These are phyloP conservation scores for Malus asiatica DNA, from an alignment of 306 rosid species.

Conservation along the genomic window DNA sequence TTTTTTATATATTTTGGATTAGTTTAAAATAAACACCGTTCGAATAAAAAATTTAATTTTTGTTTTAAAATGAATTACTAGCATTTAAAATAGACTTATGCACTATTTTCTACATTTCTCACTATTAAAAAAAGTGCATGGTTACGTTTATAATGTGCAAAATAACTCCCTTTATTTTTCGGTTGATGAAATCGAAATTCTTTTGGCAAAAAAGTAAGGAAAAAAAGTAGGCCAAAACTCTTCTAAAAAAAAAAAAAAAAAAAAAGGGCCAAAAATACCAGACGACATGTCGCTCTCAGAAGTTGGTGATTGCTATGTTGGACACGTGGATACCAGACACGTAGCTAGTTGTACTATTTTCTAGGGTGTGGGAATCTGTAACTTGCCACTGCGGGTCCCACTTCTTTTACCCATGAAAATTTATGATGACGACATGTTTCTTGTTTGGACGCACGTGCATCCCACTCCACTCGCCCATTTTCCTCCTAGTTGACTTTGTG, in stretches of 20 bases:
- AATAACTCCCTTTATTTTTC: too few species aligned
- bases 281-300: neutral
- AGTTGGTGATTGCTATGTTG: neutral
- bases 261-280: neutral
- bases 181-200: neutral
- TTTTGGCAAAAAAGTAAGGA: too few species aligned
- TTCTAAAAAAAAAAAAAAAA: too few species aligned
- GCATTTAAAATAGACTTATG: too few species aligned
- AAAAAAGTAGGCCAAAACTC: neutral
- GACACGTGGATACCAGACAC: neutral
- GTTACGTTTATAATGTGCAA: too few species aligned
- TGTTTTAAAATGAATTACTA: too few species aligned
- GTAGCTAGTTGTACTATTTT: neutral
- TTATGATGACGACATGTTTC: constrained; percentile 2
- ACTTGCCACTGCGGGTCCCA: constrained; percentile 24
- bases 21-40: too few species aligned
- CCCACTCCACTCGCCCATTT: neutral
- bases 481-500: neutral
- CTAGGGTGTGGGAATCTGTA: neutral
- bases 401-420: neutral
- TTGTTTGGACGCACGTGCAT: constrained; percentile 24
- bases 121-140: too few species aligned
- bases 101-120: too few species aligned
- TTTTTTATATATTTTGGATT: too few species aligned
- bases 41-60: too few species aligned